Percentiles rank a stretch among this genome's conserved stretches.
phyloP scores from a whole-genome alignment of 805 yeast genomes.

The Sungouiella thailandica region DNA sequence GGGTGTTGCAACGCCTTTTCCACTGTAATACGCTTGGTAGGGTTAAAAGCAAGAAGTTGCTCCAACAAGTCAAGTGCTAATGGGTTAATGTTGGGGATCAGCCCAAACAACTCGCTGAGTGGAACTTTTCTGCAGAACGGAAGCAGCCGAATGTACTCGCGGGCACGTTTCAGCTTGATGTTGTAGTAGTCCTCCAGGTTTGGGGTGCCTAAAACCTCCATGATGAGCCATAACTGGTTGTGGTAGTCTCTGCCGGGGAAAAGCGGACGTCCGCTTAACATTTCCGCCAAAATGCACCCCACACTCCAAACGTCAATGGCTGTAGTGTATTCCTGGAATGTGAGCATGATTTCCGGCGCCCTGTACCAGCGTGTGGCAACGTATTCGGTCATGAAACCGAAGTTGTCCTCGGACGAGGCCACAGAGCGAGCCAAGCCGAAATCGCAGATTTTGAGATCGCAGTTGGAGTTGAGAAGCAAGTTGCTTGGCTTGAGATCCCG shows the following conservation, averaged over 20 bases:
- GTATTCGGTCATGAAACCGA: constrained; percentile 89
- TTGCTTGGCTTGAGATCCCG: constrained; percentile 91
- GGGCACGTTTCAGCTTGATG: constrained; percentile 76
- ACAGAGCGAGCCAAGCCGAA: constrained; percentile 81
- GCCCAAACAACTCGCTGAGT: constrained; percentile 13
- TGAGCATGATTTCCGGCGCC: constrained; percentile 96
- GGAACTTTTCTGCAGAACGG: constrained; percentile 59
- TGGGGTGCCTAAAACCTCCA: constrained; percentile 87
- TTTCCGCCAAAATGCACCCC: constrained; percentile 92
- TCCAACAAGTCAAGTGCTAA: constrained; percentile 56
- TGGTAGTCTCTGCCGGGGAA: constrained; percentile 95
- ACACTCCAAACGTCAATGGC: constrained; percentile 97
- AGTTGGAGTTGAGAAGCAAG: constrained; percentile 79
- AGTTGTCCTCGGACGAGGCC: constrained; percentile 59
- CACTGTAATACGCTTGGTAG: constrained; percentile 67
- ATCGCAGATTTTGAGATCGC: constrained; percentile 92
- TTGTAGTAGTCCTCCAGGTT: constrained; percentile 68
- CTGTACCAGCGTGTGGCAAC: constrained; percentile 98
- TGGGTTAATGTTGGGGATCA: constrained; percentile 29
- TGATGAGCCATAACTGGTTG: constrained; percentile 79
- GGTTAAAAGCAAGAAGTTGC: constrained; percentile 66
- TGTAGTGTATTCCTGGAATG: constrained; percentile 87
- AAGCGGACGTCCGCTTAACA: constrained; percentile 78
- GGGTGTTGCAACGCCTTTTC: constrained; percentile 74
- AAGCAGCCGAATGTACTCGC: constrained; percentile 77